These are phyloP conservation scores for Phytopythium chamaehyphon DNA, from an alignment of 352 stramenopile genomes.

Conservation along the genomic window DNA sequence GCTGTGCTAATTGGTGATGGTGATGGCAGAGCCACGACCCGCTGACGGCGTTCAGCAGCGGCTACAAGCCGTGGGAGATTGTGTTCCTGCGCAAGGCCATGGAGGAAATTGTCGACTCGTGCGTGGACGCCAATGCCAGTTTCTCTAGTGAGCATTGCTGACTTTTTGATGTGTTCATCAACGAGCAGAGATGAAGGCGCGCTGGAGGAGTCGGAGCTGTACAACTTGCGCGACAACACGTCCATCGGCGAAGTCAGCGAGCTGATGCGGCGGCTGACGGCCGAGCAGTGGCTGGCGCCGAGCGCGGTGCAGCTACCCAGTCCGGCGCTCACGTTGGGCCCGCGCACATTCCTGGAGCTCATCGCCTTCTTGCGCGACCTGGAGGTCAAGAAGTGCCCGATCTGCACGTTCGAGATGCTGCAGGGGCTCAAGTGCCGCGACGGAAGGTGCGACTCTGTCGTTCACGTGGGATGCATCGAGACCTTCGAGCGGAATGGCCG, in stretches of 20 bases:
- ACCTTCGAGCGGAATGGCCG: conserved; percentile 59
- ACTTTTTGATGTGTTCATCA: not conserved
- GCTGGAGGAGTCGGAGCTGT: conserved; percentile 57
- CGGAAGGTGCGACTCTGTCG: conserved; percentile 31
- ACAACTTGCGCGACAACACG: conserved; percentile 69
- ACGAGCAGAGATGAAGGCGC: conserved; percentile 49
- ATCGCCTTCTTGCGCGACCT: conserved; percentile 69
- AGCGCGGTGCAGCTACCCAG: conserved; percentile 34
- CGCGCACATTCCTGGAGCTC: conserved; percentile 68
- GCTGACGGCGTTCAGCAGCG: conserved; percentile 68
- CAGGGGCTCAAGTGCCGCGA: conserved; percentile 44
- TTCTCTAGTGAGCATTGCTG: not conserved
- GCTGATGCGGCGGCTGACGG: conserved; percentile 55
- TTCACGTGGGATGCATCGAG: conserved; percentile 56
- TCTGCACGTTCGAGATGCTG: conserved; percentile 75
- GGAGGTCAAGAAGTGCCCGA: conserved; percentile 72
- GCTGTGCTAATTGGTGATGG: not conserved
- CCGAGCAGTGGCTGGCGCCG: conserved; percentile 66
- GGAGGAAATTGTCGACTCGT: conserved; percentile 76
- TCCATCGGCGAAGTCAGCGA: conserved; percentile 61
- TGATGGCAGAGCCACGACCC: conserved; percentile 59
- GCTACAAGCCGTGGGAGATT: conserved; percentile 83
- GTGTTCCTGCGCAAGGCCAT: conserved; percentile 80
- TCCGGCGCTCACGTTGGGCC: conserved; percentile 51
- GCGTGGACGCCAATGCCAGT: not conserved